A percentile compares a stretch with the other conserved stretches of the same genome.
phyloP scores from a whole-genome alignment of 768 basidiomycete species.

The Hygrocybe punicea region DNA sequence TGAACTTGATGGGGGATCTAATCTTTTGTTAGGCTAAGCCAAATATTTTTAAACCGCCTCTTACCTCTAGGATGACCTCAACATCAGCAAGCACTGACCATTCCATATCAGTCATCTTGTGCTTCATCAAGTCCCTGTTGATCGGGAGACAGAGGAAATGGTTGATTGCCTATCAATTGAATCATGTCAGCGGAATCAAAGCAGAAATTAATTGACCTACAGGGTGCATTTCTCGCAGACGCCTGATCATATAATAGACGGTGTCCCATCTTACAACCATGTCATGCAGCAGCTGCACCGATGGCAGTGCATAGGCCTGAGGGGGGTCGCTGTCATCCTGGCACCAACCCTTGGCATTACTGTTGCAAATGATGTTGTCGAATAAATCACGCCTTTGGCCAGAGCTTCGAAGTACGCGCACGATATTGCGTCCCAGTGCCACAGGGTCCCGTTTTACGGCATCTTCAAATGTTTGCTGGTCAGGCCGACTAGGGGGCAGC shows the following conservation, averaged over 20 bases:
- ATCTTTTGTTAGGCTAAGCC: neutral
- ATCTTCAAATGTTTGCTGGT: neutral
- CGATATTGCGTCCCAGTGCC: slow-evolving; percentile 6
- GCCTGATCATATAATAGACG: slow-evolving; percentile 13
- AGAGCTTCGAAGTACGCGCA: slow-evolving; percentile 3
- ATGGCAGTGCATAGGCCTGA: neutral
- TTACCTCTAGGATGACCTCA: slow-evolving; percentile 5
- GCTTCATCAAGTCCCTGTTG: slow-evolving; percentile 2
- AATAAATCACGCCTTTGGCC: slow-evolving; percentile 7
- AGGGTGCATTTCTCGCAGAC: slow-evolving; percentile 9
- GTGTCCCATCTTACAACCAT: slow-evolving; percentile 13
- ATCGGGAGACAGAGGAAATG: slow-evolving; percentile 1
- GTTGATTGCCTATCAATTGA: slow-evolving; percentile 9
- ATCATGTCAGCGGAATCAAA: neutral
- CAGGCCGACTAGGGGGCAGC: neutral
- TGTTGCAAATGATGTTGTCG: neutral
- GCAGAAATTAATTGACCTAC: slow-evolving; percentile 5
- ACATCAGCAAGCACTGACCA: slow-evolving; percentile 3
- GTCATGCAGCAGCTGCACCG: slow-evolving; percentile 8
- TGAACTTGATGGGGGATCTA: slow-evolving; percentile 9
- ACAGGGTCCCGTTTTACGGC: neutral
- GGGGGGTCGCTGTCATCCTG: neutral
- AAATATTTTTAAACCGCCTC: slow-evolving; percentile 9
- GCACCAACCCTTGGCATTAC: slow-evolving; percentile 1
- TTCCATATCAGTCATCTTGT: slow-evolving; percentile 8